phyloP scores from a whole-genome alignment of 257 asterid species.

The Ehretia macrophylla region DNA sequence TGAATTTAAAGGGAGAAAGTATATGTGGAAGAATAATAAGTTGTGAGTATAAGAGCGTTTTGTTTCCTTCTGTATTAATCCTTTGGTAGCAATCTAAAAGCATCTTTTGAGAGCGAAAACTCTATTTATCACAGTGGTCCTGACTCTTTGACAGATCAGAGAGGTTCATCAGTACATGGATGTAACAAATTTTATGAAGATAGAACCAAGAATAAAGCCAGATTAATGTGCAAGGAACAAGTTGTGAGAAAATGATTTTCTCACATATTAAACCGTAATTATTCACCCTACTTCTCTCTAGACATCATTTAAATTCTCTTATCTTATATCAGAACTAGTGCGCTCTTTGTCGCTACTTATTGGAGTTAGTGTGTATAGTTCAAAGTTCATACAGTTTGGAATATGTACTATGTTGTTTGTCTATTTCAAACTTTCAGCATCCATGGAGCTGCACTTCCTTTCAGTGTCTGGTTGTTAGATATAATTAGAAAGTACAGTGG shows the following conservation, averaged over 20 bases:
- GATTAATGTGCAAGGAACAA: not conserved
- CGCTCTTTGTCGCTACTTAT: too few relatives aligned
- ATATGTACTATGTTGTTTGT: too few relatives aligned
- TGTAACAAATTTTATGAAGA: not conserved
- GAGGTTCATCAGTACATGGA: not conserved
- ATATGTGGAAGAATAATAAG: not conserved
- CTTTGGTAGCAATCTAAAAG: not conserved
- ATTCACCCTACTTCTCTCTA: too few relatives aligned
- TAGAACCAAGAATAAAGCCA: not conserved
- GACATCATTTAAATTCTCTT: too few relatives aligned
- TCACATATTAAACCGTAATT: too few relatives aligned
- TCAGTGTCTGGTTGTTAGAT: not conserved
- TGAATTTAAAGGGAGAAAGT: conserved; percentile 5
- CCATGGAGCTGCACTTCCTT: too few relatives aligned
- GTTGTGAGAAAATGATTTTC: not conserved
- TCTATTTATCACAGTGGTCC: conserved; percentile 16
- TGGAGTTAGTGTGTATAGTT: not conserved
- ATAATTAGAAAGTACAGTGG: conserved; percentile 4
- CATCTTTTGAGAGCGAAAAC: conserved; percentile 6
- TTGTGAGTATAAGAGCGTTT: not conserved
- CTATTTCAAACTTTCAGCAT: not conserved
- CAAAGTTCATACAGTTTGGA: not conserved
- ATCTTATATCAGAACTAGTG: too few relatives aligned
- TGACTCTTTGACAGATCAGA: not conserved
- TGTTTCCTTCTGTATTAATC: conserved; percentile 5